Conservation (phyloP, 2,329 filamentous ascomycete genomes). For the Fusarium oligoseptatum region DNA sequence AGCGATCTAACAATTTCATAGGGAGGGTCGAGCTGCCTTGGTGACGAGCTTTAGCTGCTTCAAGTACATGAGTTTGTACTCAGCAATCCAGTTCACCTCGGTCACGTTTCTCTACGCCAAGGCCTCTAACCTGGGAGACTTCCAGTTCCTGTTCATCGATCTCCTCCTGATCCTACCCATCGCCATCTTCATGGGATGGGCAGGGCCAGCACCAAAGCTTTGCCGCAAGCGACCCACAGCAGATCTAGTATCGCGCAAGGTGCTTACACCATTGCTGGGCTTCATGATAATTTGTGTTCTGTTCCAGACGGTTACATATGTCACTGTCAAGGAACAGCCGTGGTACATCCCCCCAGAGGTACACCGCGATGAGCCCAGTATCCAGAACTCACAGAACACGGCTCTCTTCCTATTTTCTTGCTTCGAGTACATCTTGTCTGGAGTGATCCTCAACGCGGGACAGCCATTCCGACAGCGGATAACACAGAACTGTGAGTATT, state of each 20-base stretch:
- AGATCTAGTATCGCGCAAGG: conserved; percentile 91
- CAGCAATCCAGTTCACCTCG: conserved; percentile 97
- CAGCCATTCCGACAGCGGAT: conserved; percentile 88
- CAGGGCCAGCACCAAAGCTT: conserved; percentile 82
- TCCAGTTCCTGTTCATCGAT: conserved; percentile 98
- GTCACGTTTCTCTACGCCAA: conserved; percentile 97
- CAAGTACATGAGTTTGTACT: conserved; percentile 99
- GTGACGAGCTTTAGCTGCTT: conserved; percentile 99
- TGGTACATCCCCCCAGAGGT: conserved; percentile 90
- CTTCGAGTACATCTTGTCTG: conserved; percentile 94
- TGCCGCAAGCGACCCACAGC: conserved; percentile 90
- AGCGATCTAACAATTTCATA: conserved; percentile 49
- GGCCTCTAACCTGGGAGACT: conserved; percentile 94
- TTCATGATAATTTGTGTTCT: conserved; percentile 87
- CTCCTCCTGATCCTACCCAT: conserved; percentile 93
- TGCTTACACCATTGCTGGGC: conserved; percentile 88
- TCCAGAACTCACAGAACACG: conserved; percentile 94
- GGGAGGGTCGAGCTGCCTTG: conserved; percentile 91
- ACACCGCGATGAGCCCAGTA: conserved; percentile 83
- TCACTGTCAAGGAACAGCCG: conserved; percentile 80
- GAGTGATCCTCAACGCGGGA: conserved; percentile 91
- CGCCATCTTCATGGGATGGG: conserved; percentile 99
- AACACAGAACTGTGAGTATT: conserved; percentile 78
- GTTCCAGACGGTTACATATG: conserved; percentile 80
- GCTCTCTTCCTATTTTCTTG: conserved; percentile 90